Base-by-base conservation (phyloP, 208 protist species). In the Leishmania arabica region DNA sequence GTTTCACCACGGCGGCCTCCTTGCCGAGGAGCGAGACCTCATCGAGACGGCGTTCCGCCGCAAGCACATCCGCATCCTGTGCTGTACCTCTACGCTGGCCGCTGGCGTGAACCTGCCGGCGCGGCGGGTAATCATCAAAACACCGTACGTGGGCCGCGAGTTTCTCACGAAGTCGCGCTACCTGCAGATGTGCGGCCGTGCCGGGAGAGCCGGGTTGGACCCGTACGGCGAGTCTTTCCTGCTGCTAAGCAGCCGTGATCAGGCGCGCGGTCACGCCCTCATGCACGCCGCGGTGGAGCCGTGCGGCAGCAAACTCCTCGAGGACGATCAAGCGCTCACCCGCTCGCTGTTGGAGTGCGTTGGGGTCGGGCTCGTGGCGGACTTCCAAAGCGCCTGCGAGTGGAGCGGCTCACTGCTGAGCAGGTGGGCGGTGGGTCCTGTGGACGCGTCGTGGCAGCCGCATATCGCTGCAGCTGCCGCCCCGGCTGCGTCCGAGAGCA, bases 81-180 rank as follows among this genome's bases (percentile, higher is more conserved):
- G 94, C 84, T 98, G 94, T 83, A 99, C 96, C 68, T 97, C 95
- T 42, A 99, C 97, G 9, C 86, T 99, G 31, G 95, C 97, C 17
- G 96, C 97, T 15, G 97, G 97, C 19, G 96, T 99, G 15, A 99
- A 99, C 78, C 85, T 99, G 42, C 97, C 97, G 1, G 96, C 97
- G 42, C 87, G 92, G 54, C 93, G 95, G 45, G 95, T 98, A 53
- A 90, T 98, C 37, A 96, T 98, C 82, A 89, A 91, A 70, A 92
- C 89, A 3, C 90, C 93, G 27, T 94, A 91, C 78, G 89, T 97
- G 5, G 95, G 89, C 24, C 79, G 84, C 8, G 88, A 91, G 17
- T 92, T 93, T 77, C 88, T 94, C 64, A 94, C 88, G 31, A 93
- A 90, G 84, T 83, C 88, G 51, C 87, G 86, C 8, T 98, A 98